Conservation (phyloP, 2,329 filamentous ascomycete genomes). For the Xylariaceae sp. region DNA sequence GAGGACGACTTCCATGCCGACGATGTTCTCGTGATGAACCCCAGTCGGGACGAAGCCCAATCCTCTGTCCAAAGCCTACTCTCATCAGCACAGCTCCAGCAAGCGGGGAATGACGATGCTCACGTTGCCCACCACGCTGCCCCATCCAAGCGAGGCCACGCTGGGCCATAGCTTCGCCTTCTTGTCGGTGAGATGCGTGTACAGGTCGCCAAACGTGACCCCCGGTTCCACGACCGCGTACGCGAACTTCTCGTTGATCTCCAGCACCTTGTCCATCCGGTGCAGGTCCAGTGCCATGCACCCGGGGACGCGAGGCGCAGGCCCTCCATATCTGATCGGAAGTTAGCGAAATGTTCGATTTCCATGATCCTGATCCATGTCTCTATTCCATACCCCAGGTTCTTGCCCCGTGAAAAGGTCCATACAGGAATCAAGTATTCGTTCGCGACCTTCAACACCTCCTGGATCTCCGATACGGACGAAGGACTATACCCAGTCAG, state of each 20-base stretch:
- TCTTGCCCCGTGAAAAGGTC: conserved; percentile 30
- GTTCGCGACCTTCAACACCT: conserved; percentile 28
- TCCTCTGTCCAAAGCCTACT: conserved; percentile 38
- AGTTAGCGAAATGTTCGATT: conserved; percentile 1
- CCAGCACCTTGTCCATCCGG: conserved; percentile 39
- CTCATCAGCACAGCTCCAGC: too few relatives aligned
- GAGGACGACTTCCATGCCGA: conserved; percentile 40
- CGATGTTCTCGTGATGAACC: conserved; percentile 41
- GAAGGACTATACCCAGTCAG: conserved; percentile 20
- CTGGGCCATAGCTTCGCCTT: conserved; percentile 42
- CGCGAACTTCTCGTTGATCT: conserved; percentile 37
- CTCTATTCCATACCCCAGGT: conserved; percentile 34
- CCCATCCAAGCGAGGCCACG: conserved; percentile 45
- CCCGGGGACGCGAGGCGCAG: conserved; percentile 41
- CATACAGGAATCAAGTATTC: conserved; percentile 24
- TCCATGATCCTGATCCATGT: neutral
- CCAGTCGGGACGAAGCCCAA: conserved; percentile 32
- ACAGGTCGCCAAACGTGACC: conserved; percentile 42
- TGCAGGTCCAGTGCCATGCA: conserved; percentile 42
- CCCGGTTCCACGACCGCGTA: conserved; percentile 43
- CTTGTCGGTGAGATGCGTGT: conserved; percentile 34
- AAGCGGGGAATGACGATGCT: neutral
- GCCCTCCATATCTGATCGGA: conserved; percentile 39
- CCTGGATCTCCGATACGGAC: conserved; percentile 27
- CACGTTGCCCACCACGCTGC: conserved; percentile 44